A percentile compares a stretch with the other conserved stretches of the same genome.
Evolutionary conservation across 2,329 filamentous ascomycete species (phyloP).

Genomic region (Botrytis squamosa): DNA sequence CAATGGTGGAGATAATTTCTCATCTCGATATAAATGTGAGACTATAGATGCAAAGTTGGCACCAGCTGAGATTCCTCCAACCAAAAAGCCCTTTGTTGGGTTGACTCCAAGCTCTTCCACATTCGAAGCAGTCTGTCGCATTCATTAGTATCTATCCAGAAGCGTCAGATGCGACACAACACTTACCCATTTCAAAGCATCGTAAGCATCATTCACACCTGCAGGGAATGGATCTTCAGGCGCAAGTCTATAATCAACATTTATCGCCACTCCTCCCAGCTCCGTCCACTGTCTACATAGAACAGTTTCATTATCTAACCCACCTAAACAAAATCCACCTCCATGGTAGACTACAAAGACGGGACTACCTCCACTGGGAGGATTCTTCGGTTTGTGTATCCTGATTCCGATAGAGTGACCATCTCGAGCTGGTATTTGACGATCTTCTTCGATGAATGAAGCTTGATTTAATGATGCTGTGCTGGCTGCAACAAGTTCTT

Average conservation of each 20-base stretch:
- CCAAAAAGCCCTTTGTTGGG: conserved; percentile 47
- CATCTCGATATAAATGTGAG: conserved; percentile 44
- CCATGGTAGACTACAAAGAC: conserved; percentile 42
- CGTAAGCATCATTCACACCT: conserved; percentile 46
- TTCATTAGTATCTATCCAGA: not conserved
- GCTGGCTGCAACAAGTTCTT: not conserved
- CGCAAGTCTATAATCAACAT: conserved; percentile 47
- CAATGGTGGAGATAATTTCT: conserved; percentile 44
- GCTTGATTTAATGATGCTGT: not conserved
- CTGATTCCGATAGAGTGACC: conserved; percentile 28
- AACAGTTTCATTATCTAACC: conserved; percentile 38
- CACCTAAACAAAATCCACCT: conserved; percentile 41
- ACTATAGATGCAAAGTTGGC: conserved; percentile 44
- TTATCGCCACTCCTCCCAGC: conserved; percentile 44
- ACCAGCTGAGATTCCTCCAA: conserved; percentile 50
- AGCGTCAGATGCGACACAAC: not conserved
- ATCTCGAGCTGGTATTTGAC: conserved; percentile 32
- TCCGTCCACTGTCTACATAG: conserved; percentile 39
- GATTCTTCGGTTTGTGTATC: conserved; percentile 29
- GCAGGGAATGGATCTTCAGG: conserved; percentile 49
- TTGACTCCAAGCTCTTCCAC: conserved; percentile 41
- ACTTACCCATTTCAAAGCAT: conserved; percentile 46
- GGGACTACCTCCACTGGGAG: conserved; percentile 32
- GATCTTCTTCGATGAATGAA: conserved; percentile 30
- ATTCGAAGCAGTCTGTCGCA: not conserved